A percentile compares a stretch with the other conserved stretches of the same genome.
Conservation (phyloP, 106 monocot species). For the Xerophyta viscosa region DNA sequence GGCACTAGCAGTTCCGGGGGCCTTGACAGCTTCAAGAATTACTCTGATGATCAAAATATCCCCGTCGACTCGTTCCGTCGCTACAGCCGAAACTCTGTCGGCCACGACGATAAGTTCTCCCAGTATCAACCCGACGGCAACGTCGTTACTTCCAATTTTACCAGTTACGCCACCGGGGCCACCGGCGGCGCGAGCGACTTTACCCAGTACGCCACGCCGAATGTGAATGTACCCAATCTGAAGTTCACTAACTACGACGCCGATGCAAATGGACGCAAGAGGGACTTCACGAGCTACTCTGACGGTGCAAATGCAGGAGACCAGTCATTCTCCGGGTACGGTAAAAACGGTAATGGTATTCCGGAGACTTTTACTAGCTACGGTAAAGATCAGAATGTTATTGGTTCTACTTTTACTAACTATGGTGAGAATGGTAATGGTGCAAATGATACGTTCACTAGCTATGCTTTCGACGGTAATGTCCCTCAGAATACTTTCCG, state of each 20-base stretch:
- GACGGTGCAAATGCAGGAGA: constrained; percentile 64
- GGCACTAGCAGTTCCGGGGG: constrained; percentile 30
- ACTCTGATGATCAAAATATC: constrained; percentile 53
- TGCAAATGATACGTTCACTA: constrained; percentile 35
- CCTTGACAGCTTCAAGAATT: constrained; percentile 51
- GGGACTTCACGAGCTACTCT: constrained; percentile 48
- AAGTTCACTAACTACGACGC: constrained; percentile 76
- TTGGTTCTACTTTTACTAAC: constrained; percentile 41
- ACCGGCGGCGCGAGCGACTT: constrained; percentile 51
- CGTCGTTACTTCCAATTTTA: constrained; percentile 83
- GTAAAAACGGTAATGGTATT: constrained; percentile 33
- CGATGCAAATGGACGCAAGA: constrained; percentile 22
- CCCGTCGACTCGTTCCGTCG: constrained; percentile 79
- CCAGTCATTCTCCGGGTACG: constrained; percentile 75
- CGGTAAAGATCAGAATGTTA: constrained; percentile 56
- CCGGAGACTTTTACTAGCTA: constrained; percentile 40
- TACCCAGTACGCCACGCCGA: constrained; percentile 27
- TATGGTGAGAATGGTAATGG: constrained; percentile 45
- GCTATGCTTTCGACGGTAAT: constrained; percentile 47
- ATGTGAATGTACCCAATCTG: constrained; percentile 46
- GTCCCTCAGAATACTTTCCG: constrained; percentile 54
- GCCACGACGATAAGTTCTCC: constrained; percentile 36
- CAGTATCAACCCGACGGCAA: constrained; percentile 52
- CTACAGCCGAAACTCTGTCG: constrained; percentile 51
- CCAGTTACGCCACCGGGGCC: constrained; percentile 53